Evolutionary conservation across 257 asterid genomes (phyloP), one percentile per base, ranked within the genome.

Genomic region (Capsicum chinense): DNA sequence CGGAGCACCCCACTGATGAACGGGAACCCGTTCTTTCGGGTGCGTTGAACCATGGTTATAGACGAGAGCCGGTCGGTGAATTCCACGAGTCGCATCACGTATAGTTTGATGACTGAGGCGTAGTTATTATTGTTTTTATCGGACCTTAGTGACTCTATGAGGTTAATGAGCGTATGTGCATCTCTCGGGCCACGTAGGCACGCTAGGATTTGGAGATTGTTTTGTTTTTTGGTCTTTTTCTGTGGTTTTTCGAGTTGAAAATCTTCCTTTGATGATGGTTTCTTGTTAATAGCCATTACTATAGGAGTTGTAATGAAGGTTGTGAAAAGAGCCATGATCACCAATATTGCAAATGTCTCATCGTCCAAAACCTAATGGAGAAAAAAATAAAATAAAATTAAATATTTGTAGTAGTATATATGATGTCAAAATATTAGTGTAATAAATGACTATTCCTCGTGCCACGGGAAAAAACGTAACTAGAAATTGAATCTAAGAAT

Each of bases 311-410:
- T 92, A 11, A 91, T 83, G 90, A 92, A 91, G 44, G 97, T 93
- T 69, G 94, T 92, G 84, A 91, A 85, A n/a, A 92, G 85, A 58
- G 97, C 97, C 96, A 93, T 92, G 37, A 91, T 87, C 56, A 93
- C 94, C 54, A 93, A 85, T 80, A 93, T 92, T 5, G 97, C 89
- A 69, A 92, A 93, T 2, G 88, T 89, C 87, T 92, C 94, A 42
- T 93, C 95, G 47, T 92, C 88, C 47, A 93, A 84, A 15, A 93
- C 97, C 96, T 93, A 88, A 9, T 33, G 4, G 8, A 21, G 5
- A 39, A 39, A 39, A 4, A 39, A 39, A 39, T 3, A 2, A 39
- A 39, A 39, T 39, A 3, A 39, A 4, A 39, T 39, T 39, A 39
- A 39, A 39, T 26, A 26, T 26, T 26, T 26, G 33, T 26, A 26